Evolutionary conservation across 768 basidiomycete genomes (phyloP).

Genomic region (Agrocybe chaxingu): DNA sequence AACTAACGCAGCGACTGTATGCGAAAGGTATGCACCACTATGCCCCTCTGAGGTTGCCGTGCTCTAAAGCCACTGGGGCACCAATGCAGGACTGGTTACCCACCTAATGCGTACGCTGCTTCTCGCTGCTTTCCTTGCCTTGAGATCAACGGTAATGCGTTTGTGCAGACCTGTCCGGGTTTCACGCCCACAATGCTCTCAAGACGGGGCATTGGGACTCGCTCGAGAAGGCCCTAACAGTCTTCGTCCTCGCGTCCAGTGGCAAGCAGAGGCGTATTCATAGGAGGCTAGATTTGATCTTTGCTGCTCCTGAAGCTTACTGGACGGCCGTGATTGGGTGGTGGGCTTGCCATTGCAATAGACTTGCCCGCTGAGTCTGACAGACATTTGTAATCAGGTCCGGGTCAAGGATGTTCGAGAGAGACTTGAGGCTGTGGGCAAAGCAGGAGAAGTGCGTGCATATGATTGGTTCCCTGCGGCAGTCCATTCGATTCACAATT

Average conservation of each 20-base stretch:
- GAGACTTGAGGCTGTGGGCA: constrained; percentile 77
- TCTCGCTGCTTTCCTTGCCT: background rate
- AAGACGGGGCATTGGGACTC: constrained; percentile 70
- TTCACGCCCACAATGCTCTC: constrained; percentile 52
- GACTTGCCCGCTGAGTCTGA: background rate
- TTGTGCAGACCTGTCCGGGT: constrained; percentile 53
- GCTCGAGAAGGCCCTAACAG: constrained; percentile 81
- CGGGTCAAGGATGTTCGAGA: constrained; percentile 87
- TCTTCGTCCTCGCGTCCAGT: constrained; percentile 61
- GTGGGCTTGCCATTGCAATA: constrained; percentile 29
- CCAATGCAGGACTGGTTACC: constrained; percentile 59
- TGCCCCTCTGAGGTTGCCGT: background rate
- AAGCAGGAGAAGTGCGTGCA: constrained; percentile 53
- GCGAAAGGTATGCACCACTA: constrained; percentile 42
- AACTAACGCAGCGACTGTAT: constrained; percentile 55
- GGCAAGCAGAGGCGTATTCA: constrained; percentile 36
- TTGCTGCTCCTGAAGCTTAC: constrained; percentile 71
- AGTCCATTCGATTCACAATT: background rate
- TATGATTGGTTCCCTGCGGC: background rate
- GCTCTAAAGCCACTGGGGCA: background rate
- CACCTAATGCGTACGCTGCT: constrained; percentile 75
- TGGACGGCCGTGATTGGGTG: constrained; percentile 91
- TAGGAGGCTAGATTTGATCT: constrained; percentile 82
- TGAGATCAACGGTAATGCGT: background rate
- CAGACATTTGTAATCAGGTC: constrained; percentile 47